Evolutionary conservation across 2,329 filamentous ascomycete species (phyloP).

Genomic region (Beauveria scarabaeidicola): DNA sequence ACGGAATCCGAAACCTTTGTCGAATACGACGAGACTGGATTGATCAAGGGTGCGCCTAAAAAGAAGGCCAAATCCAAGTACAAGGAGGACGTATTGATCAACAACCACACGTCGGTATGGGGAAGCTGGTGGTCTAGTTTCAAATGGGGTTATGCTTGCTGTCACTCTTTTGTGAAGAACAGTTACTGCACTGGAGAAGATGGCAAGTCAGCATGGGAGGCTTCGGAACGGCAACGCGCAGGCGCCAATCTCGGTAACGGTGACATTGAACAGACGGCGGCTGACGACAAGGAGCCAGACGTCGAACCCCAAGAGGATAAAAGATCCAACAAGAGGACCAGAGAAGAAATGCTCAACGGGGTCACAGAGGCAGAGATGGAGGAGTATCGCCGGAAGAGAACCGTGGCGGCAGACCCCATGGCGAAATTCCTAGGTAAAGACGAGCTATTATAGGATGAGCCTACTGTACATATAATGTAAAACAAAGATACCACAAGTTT

Average conservation of each 20-base stretch:
- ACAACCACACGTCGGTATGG: slow-evolving; percentile 91
- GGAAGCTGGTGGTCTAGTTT: slow-evolving; percentile 97
- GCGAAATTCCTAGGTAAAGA: slow-evolving; percentile 69
- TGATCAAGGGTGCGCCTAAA: slow-evolving; percentile 80
- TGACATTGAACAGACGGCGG: slow-evolving; percentile 17
- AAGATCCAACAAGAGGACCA: slow-evolving; percentile 58
- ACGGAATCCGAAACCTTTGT: slow-evolving; percentile 79
- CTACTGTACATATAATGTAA: slow-evolving; percentile 19
- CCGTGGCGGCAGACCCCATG: slow-evolving; percentile 77
- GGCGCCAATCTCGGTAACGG: slow-evolving; percentile 30
- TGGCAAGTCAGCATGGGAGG: slow-evolving; percentile 72
- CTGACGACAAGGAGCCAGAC: slow-evolving; percentile 22
- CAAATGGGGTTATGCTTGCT: slow-evolving; percentile 93
- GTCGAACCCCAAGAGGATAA: slow-evolving; percentile 19
- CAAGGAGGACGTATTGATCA: slow-evolving; percentile 73
- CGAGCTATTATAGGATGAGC: slow-evolving; percentile 37
- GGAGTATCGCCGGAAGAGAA: slow-evolving; percentile 68
- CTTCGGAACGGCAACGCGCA: slow-evolving; percentile 55
- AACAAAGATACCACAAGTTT: slow-evolving; percentile 6
- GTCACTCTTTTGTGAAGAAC: slow-evolving; percentile 88
- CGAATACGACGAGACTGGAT: slow-evolving; percentile 86
- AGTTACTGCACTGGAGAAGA: slow-evolving; percentile 95
- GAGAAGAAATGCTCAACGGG: slow-evolving; percentile 70
- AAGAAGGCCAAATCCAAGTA: slow-evolving; percentile 82
- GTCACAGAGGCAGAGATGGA: slow-evolving; percentile 81